Evolutionary conservation across 2,329 filamentous ascomycete genomes (phyloP), one percentile per base, ranked within the genome.

Genomic region (Orbilia blumenaviensis): DNA sequence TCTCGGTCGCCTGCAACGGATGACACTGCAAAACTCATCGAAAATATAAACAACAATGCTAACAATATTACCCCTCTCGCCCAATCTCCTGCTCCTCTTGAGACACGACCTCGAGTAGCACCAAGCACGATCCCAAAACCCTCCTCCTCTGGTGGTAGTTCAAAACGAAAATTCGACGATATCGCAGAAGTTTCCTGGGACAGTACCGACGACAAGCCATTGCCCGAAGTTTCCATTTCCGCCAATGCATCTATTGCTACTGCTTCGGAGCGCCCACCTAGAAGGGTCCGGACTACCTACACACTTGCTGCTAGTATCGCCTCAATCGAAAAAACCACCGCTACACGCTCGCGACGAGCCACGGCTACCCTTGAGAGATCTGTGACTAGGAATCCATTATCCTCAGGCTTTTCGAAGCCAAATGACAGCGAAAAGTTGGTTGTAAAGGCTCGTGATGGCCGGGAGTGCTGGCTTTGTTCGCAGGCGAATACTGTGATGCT

Each of bases 361-460:
- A n/a, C n/a, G n/a, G 54, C 34, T 21, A 58, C 63, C 1, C 14
- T 75, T 9, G 71, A 75, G 46, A 66, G 63, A 64, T 75, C 71
- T n/a, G 71, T 75, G 8, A 75, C 71, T 23, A 62, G 71, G 44
- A 75, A 75, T 23, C 71, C 71, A 25, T 46, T 64, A 9, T 75
- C 71, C 5, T 75, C 71, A 9, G 71, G 71, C 25, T 75, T 75
- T 41, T 75, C 71, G 41, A 75, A 75, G 25, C 71, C 71, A 9
- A 75, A 75, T 25, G 71, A 75, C 36, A 75, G 71, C 34, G 71
- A 75, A 63, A 75, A 75, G 23, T 42, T 75, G 38, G 63, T 75
- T 10, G 71, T 75, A 2, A 75, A 75, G 50, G 62, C 63, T 23
- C 71, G 71, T 18, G 71, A 75, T 38, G 71, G 71, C 18, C 44